A percentile compares a stretch with the other conserved stretches of the same genome.
These are phyloP conservation scores for Glomus cerebriforme DNA, from an alignment of 192 early-diverging fungal species.

Conservation along the genomic window DNA sequence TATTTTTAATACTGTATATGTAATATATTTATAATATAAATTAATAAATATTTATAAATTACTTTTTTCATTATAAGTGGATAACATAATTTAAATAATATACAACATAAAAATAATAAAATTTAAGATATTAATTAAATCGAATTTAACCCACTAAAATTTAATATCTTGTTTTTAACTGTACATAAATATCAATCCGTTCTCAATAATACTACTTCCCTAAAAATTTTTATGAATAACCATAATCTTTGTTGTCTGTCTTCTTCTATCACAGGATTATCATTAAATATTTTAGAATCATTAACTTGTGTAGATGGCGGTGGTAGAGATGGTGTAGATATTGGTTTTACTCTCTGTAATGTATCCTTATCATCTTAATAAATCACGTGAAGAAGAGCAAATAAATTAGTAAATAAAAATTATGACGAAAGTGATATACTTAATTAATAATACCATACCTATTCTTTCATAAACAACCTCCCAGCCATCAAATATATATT, in stretches of 20 bases:
- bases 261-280: conserved; percentile 16
- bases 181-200: neutral
- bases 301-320: neutral
- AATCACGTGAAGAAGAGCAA: neutral
- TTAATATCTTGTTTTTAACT: too few relatives aligned
- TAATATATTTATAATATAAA: too few relatives aligned
- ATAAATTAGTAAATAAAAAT: neutral
- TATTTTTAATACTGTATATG: too few relatives aligned
- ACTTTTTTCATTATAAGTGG: too few relatives aligned
- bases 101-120: too few relatives aligned
- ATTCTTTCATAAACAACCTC: conserved; percentile 17
- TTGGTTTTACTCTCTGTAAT: neutral
- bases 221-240: conserved; percentile 21
- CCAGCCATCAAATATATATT: conserved; percentile 4
- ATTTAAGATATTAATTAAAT: too few relatives aligned
- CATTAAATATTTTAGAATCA: neutral
- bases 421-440: too few relatives aligned
- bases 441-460: neutral
- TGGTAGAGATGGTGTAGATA: neutral
- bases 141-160: too few relatives aligned
- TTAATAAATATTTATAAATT: too few relatives aligned
- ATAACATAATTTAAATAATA: too few relatives aligned
- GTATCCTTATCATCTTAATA: neutral
- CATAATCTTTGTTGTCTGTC: conserved; percentile 15
- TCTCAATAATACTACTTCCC: conserved; percentile 7